These are phyloP conservation scores for Phascolomyces articulosus DNA, from an alignment of 371 early-diverging fungal genomes.

Conservation along the genomic window DNA sequence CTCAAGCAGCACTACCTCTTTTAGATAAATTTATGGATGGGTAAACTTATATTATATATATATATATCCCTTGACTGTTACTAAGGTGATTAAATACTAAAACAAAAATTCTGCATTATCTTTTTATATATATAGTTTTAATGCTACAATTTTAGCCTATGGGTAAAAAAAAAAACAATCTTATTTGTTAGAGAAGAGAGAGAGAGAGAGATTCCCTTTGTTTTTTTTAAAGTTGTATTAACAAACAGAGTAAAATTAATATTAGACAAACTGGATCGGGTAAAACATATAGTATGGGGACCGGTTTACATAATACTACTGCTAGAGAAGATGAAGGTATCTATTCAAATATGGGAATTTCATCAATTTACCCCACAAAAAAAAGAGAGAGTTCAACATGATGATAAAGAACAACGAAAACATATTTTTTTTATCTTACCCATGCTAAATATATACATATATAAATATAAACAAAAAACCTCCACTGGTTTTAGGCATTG, in stretches of 20 bases:
- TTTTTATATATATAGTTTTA: slow-evolving; percentile 57
- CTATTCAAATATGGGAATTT: too few relatives aligned
- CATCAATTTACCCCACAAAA: too few relatives aligned
- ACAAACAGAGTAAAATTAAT: too few relatives aligned
- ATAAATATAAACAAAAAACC: background rate
- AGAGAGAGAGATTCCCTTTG: background rate
- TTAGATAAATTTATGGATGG: slow-evolving; percentile 89
- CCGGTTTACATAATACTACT: slow-evolving; percentile 40
- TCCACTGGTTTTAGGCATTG: slow-evolving; percentile 64
- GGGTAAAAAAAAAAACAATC: slow-evolving; percentile 62
- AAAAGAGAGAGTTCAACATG: too few relatives aligned
- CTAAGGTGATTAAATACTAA: background rate
- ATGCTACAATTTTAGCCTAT: slow-evolving; percentile 95
- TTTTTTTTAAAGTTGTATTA: too few relatives aligned
- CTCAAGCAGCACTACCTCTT: slow-evolving; percentile 71
- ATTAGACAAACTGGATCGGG: slow-evolving; percentile 59
- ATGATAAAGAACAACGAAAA: too few relatives aligned
- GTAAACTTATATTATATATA: slow-evolving; percentile 36
- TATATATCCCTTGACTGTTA: too few relatives aligned
- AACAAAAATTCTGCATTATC: background rate
- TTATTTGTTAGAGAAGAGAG: slow-evolving; percentile 25
- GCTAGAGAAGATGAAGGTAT: slow-evolving; percentile 37
- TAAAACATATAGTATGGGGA: slow-evolving; percentile 59
- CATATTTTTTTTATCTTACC: too few relatives aligned
- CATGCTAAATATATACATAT: background rate